These are phyloP conservation scores for Allantophomopsis cytisporea DNA, from an alignment of 2,329 filamentous ascomycete genomes.

Conservation along the genomic window DNA sequence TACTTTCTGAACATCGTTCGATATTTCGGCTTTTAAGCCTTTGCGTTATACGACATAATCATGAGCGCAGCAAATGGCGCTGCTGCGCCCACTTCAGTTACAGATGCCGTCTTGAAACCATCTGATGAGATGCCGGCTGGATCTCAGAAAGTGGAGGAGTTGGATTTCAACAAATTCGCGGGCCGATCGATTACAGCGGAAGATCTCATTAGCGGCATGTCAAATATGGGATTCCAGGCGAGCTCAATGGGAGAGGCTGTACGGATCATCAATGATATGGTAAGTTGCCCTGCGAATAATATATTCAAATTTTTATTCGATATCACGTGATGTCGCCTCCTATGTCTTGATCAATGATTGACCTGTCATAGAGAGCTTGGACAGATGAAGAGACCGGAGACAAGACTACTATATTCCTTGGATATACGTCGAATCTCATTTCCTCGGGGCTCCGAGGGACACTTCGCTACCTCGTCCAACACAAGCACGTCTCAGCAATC, in stretches of 20 bases:
- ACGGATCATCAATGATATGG: conserved; percentile 92
- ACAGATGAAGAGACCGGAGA: conserved; percentile 65
- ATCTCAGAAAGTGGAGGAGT: conserved; percentile 71
- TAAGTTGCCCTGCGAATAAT: conserved; percentile 22
- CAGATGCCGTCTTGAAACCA: conserved; percentile 71
- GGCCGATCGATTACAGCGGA: conserved; percentile 68
- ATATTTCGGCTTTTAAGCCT: no score
- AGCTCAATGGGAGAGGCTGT: conserved; percentile 75
- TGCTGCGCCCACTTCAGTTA: conserved; percentile 45
- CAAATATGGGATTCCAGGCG: conserved; percentile 74
- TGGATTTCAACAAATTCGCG: conserved; percentile 80
- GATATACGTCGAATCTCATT: conserved; percentile 95
- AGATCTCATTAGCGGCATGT: conserved; percentile 72
- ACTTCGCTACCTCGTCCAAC: conserved; percentile 82
- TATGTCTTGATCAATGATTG: conserved; percentile 9
- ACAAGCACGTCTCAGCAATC: conserved; percentile 82
- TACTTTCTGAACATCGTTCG: no score
- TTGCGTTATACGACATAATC: no score
- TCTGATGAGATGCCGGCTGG: conserved; percentile 71
- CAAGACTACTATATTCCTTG: conserved; percentile 86
- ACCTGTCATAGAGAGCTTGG: conserved; percentile 53
- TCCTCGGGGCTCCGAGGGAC: conserved; percentile 89
- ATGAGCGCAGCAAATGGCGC: conserved; percentile 8
- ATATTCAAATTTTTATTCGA: background rate
- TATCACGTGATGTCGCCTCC: background rate